Evolutionary conservation across 805 yeast genomes (phyloP).

Genomic region (Diddensiella caesifluorescens): DNA sequence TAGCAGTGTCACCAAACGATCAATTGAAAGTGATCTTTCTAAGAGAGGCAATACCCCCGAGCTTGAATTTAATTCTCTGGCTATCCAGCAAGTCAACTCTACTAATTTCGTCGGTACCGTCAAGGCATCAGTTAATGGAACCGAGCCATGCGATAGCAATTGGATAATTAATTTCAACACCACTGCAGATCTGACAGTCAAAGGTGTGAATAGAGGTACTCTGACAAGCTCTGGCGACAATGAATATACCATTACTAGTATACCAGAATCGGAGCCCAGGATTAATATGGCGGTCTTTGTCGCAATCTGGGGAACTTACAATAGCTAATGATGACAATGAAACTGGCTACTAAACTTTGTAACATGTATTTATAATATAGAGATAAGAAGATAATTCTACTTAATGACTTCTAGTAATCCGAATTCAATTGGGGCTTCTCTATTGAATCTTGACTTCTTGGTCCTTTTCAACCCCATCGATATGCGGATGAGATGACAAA

Average conservation of each 20-base stretch:
- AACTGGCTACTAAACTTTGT: not conserved
- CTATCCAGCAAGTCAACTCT: not conserved
- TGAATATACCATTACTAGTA: conserved; percentile 4
- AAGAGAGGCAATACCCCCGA: not conserved
- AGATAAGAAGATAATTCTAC: too few species aligned
- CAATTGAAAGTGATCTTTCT: not conserved
- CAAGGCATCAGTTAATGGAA: conserved; percentile 3
- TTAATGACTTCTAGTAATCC: too few species aligned
- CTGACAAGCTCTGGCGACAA: not conserved
- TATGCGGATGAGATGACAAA: conserved; percentile 26
- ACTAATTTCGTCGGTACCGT: conserved; percentile 3
- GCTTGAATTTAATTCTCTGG: not conserved
- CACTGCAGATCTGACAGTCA: conserved; percentile 1
- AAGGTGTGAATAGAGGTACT: not conserved
- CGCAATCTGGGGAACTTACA: conserved; percentile 3
- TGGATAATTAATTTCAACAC: conserved; percentile 3
- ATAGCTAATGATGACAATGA: not conserved
- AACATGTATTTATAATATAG: too few species aligned
- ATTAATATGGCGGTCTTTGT: conserved; percentile 6
- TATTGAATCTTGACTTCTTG: conserved; percentile 26
- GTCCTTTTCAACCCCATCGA: conserved; percentile 32
- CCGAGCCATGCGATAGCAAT: conserved; percentile 1
- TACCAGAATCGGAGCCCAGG: conserved; percentile 7
- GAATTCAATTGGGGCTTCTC: too few species aligned
- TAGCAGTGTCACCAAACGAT: conserved; percentile 1